Evolutionary conservation across 805 yeast genomes (phyloP).

Genomic region (Wickerhamiella musiphila): DNA sequence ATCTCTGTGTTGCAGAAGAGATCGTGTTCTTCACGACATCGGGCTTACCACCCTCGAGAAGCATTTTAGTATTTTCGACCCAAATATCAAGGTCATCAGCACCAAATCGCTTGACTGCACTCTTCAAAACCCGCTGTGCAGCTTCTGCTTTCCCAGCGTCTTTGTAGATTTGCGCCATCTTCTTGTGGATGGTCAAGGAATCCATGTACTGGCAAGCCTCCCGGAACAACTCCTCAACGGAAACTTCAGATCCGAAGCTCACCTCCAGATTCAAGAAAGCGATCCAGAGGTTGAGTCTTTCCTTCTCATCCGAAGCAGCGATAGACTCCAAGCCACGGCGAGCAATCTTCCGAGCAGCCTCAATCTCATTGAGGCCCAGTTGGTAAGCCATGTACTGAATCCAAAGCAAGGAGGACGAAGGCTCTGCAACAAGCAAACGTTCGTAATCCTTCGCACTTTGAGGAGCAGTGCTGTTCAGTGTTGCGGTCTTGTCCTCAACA

Average conservation of each 20-base stretch:
- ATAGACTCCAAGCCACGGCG: conserved; percentile 85
- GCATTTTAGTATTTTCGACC: conserved; percentile 65
- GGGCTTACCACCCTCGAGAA: conserved; percentile 38
- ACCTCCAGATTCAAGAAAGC: conserved; percentile 88
- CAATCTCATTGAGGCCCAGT: conserved; percentile 81
- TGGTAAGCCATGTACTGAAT: conserved; percentile 98
- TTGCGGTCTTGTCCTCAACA: conserved; percentile 70
- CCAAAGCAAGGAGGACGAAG: conserved; percentile 88
- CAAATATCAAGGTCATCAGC: conserved; percentile 49
- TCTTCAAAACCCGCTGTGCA: conserved; percentile 52
- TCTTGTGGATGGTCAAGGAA: conserved; percentile 60
- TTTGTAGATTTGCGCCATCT: conserved; percentile 55
- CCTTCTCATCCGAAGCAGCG: conserved; percentile 78
- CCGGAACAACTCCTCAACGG: conserved; percentile 64
- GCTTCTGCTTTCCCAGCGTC: conserved; percentile 53
- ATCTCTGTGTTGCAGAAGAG: conserved; percentile 47
- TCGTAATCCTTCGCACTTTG: conserved; percentile 87
- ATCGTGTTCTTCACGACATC: conserved; percentile 37
- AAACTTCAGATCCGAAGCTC: conserved; percentile 74
- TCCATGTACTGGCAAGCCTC: conserved; percentile 88
- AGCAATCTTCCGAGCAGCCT: conserved; percentile 85
- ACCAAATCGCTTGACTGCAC: conserved; percentile 67
- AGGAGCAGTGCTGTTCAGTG: conserved; percentile 69
- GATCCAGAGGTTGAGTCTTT: conserved; percentile 88
- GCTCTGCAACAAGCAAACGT: conserved; percentile 76